These are phyloP conservation scores for Bolboschoenus planiculmis DNA, from an alignment of 176 grass and related monocot species.

Conservation along the genomic window DNA sequence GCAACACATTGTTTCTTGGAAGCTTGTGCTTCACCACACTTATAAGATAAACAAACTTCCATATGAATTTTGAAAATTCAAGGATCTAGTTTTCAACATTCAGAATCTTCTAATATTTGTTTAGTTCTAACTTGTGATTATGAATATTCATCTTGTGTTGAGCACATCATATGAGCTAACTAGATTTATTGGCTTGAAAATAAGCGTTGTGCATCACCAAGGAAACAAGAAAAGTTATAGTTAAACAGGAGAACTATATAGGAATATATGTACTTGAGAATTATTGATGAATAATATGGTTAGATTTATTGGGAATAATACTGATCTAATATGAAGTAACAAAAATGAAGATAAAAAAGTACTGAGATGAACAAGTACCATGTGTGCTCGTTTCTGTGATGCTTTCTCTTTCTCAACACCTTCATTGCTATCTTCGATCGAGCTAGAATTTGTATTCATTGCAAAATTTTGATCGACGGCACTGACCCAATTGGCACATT, in stretches of 20 bases:
- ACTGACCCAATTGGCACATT: slow-evolving; percentile 50
- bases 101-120: not conserved
- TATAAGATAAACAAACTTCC: slow-evolving; percentile 4
- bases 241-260: too few species aligned
- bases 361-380: slow-evolving; percentile 23
- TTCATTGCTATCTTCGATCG: slow-evolving; percentile 33
- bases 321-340: not conserved
- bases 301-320: not conserved
- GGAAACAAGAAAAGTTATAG: not conserved
- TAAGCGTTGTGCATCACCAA: not conserved
- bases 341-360: not conserved
- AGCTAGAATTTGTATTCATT: slow-evolving; percentile 23
- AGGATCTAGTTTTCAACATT: not conserved
- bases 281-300: not conserved
- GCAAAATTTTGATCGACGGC: slow-evolving; percentile 32
- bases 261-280: not conserved
- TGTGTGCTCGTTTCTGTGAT: slow-evolving; percentile 36
- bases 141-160: too few species aligned
- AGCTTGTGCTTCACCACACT: slow-evolving; percentile 33
- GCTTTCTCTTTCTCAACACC: slow-evolving; percentile 28
- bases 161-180: too few species aligned
- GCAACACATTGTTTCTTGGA: slow-evolving; percentile 69
- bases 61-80: not conserved
- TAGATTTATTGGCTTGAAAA: too few species aligned
- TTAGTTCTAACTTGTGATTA: not conserved